phyloP scores from a whole-genome alignment of 768 basidiomycete species.

The Boletus coccyginus region DNA sequence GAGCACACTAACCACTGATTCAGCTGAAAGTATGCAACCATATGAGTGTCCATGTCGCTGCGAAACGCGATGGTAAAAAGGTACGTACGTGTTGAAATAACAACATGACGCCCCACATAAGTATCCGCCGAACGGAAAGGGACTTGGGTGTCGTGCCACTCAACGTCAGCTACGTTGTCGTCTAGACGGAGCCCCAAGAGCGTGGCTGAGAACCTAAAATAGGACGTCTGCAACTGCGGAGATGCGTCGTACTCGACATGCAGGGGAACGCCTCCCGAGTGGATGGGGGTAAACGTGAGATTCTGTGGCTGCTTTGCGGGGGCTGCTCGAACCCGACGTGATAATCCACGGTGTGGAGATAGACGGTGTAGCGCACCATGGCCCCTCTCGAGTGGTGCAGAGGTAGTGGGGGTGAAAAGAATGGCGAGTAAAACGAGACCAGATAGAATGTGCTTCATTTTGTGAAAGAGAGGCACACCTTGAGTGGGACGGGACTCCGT shows the following conservation, averaged over 20 bases:
- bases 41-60: background rate
- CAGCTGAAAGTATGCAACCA: background rate
- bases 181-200: background rate
- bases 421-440: background rate
- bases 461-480: background rate
- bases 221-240: background rate
- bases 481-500: background rate
- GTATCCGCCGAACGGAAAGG: background rate
- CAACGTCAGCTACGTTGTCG: background rate
- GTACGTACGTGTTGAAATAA: slow-evolving; percentile 1
- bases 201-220: background rate
- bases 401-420: background rate
- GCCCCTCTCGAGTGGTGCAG: background rate
- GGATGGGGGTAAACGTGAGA: slow-evolving; percentile 1
- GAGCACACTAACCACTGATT: background rate
- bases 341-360: slow-evolving; percentile 2
- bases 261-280: background rate
- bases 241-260: background rate
- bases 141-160: background rate
- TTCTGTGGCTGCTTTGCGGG: background rate
- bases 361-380: background rate
- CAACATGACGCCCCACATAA: background rate
- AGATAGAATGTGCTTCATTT: background rate
- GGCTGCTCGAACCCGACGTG: background rate
- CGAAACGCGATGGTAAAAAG: background rate